Conservation (phyloP, 441 rosid genomes). For the Jatropha multifida region DNA sequence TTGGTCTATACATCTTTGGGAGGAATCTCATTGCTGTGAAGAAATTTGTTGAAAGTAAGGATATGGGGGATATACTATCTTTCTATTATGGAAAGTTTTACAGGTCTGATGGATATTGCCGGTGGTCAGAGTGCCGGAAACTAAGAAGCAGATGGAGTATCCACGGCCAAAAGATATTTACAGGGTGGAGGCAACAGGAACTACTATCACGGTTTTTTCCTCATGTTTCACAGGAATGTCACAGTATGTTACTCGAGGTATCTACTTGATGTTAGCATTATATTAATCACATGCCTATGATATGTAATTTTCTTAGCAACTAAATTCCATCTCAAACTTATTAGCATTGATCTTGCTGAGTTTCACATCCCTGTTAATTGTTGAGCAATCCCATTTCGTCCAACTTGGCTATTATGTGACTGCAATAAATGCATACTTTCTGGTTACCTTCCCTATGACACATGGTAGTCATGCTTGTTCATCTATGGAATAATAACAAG, state of each 20-base stretch:
- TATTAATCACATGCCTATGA: background rate
- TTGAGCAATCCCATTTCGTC: background rate
- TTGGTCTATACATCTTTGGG: constrained; percentile 75
- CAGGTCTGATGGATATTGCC: constrained; percentile 47
- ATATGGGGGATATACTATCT: constrained; percentile 60
- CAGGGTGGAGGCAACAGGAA: constrained; percentile 79
- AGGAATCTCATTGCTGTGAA: constrained; percentile 60
- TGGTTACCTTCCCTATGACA: background rate
- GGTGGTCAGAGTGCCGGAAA: constrained; percentile 76
- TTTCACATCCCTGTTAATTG: background rate
- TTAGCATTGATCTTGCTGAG: background rate
- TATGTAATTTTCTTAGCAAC: background rate
- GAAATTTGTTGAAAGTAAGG: constrained; percentile 54
- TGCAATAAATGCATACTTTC: background rate
- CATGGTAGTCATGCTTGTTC: background rate
- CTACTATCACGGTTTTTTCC: constrained; percentile 55
- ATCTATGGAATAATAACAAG: background rate
- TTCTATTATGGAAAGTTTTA: constrained; percentile 82
- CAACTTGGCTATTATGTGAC: background rate
- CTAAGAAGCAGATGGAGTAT: constrained; percentile 45
- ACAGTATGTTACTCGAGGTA: constrained; percentile 62
- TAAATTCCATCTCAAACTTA: background rate
- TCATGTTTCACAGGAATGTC: constrained; percentile 54
- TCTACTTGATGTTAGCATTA: background rate
- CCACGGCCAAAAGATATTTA: constrained; percentile 62